Conservation (phyloP, 1,284 basidiomycete species). For the Melanopsichium pennsylvanicum region DNA sequence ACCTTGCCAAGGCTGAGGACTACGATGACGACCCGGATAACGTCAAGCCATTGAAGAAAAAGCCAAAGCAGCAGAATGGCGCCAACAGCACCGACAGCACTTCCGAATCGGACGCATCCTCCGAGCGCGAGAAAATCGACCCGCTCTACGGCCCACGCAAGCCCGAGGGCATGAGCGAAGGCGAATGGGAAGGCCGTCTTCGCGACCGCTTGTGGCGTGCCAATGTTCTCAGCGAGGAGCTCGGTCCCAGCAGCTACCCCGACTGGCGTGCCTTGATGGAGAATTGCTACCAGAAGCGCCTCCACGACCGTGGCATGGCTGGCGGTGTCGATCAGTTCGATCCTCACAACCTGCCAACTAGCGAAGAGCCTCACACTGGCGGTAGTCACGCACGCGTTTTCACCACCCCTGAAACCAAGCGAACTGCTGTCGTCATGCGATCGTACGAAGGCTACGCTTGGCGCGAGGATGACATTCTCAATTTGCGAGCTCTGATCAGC, state of each 20-base stretch:
- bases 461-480: constrained; percentile 66
- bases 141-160: constrained; percentile 58
- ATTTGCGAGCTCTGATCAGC: constrained; percentile 64
- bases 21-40: constrained; percentile 64
- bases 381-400: constrained; percentile 38
- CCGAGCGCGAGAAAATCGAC: constrained; percentile 47
- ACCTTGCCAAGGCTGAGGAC: constrained; percentile 45
- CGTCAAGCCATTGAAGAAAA: constrained; percentile 49
- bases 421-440: constrained; percentile 64
- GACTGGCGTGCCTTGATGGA: constrained; percentile 66
- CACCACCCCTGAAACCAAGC: constrained; percentile 61
- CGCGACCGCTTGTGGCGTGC: constrained; percentile 58
- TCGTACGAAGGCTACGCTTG: constrained; percentile 64
- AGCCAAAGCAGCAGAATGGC: constrained; percentile 7
- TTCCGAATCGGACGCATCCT: constrained; percentile 2
- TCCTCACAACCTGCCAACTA: constrained; percentile 37
- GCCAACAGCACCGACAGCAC: constrained; percentile 7
- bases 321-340: constrained; percentile 57
- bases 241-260: constrained; percentile 56
- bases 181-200: constrained; percentile 60
- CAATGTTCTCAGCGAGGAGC: constrained; percentile 57
- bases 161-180: constrained; percentile 51
- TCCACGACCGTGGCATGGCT: constrained; percentile 57
- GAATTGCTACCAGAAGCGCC: constrained; percentile 60
- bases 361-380: constrained; percentile 36